Conservation (phyloP, 805 yeast species). For the Ascoidea rubescens region DNA sequence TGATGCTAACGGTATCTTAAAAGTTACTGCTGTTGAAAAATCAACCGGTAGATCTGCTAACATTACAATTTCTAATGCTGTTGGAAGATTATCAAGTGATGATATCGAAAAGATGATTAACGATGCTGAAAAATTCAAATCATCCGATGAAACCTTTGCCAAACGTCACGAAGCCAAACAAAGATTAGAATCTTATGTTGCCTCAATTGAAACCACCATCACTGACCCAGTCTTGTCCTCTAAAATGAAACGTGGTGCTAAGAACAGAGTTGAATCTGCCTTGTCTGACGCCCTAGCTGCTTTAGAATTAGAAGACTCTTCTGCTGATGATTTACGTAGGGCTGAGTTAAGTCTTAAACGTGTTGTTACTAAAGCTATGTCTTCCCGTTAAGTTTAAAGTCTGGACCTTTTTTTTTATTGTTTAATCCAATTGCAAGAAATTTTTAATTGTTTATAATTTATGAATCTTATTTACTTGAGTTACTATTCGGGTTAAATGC, state of each 20-base stretch:
- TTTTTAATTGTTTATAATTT: not conserved
- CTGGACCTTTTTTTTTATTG: not conserved
- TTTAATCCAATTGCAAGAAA: not conserved
- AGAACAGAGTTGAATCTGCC: constrained; percentile 96
- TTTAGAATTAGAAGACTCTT: constrained; percentile 89
- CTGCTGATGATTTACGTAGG: constrained; percentile 97
- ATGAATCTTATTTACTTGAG: not conserved
- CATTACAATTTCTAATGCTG: constrained; percentile 98
- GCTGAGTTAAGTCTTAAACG: constrained; percentile 99
- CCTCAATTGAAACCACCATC: constrained; percentile 88
- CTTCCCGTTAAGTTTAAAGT: constrained; percentile 66
- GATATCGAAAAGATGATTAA: constrained; percentile 97
- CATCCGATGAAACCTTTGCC: constrained; percentile 98
- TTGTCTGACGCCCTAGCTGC: constrained; percentile 97
- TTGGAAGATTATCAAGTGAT: constrained; percentile 92
- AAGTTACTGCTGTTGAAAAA: constrained; percentile 97
- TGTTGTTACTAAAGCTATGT: constrained; percentile 98
- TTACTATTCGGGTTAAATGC: not conserved
- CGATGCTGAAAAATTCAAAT: constrained; percentile 98
- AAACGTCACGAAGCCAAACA: constrained; percentile 99
- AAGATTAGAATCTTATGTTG: constrained; percentile 96
- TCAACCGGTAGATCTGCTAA: constrained; percentile 97
- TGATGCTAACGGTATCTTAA: constrained; percentile 98
- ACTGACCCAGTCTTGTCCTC: constrained; percentile 98
- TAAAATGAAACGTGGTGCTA: constrained; percentile 93